Evolutionary conservation across 768 basidiomycete species (phyloP).

Genomic region (Russula griseocarnosa): DNA sequence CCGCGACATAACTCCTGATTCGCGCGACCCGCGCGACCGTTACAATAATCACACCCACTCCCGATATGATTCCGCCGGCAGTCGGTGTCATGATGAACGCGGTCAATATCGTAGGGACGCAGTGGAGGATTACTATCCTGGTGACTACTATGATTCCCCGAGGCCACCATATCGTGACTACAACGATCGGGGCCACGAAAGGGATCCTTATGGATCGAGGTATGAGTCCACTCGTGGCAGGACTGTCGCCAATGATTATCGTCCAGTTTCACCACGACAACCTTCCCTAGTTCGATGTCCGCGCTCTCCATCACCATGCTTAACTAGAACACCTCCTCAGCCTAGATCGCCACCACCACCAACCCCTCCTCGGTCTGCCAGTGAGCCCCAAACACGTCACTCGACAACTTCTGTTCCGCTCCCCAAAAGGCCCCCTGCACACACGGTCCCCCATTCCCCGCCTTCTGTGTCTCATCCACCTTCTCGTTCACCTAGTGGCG

Average conservation of each 20-base stretch:
- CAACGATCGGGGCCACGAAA: conserved; percentile 21
- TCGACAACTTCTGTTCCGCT: conserved; percentile 34
- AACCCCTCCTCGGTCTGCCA: conserved; percentile 28
- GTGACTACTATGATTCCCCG: conserved; percentile 19
- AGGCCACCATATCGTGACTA: conserved; percentile 15
- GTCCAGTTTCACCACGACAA: conserved; percentile 30
- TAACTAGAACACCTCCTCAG: conserved; percentile 23
- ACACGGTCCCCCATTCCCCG: background rate
- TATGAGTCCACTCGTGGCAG: conserved; percentile 17
- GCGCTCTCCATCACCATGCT: conserved; percentile 27
- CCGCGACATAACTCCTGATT: conserved; percentile 19
- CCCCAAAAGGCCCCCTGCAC: conserved; percentile 11
- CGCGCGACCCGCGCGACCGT: conserved; percentile 12
- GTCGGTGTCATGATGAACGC: conserved; percentile 20
- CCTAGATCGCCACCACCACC: conserved; percentile 30
- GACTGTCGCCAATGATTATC: conserved; percentile 23
- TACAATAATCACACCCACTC: conserved; percentile 3
- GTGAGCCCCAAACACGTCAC: conserved; percentile 31
- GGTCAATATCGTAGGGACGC: conserved; percentile 23
- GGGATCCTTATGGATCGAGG: conserved; percentile 21
- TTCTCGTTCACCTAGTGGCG: conserved; percentile 8
- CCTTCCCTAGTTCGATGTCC: conserved; percentile 22
- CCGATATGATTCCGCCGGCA: conserved; percentile 16
- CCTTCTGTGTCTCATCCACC: conserved; percentile 9
- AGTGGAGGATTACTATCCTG: conserved; percentile 5